These are phyloP conservation scores for Triticum turgidum DNA, from an alignment of 176 grass and related monocot species.

Conservation along the genomic window DNA sequence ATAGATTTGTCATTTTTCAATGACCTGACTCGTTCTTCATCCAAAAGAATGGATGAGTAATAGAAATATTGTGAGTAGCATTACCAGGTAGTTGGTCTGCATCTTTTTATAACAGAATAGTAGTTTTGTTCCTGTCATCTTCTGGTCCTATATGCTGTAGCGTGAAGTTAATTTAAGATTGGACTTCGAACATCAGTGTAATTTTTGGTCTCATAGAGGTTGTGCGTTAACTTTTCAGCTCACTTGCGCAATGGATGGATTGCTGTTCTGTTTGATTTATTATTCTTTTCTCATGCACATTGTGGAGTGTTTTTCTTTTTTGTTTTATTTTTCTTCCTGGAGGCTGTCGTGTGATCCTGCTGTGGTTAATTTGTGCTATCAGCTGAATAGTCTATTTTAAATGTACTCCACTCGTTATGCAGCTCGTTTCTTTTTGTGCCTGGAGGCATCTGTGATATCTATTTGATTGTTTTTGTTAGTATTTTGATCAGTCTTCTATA, in stretches of 20 bases:
- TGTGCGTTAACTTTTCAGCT: not conserved
- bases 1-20: not conserved
- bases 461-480: not conserved
- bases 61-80: not conserved
- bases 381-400: not conserved
- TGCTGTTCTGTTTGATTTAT: not conserved
- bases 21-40: not conserved
- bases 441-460: not conserved
- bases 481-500: not conserved
- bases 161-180: not conserved
- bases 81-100: not conserved
- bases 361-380: not conserved
- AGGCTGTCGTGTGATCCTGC: not conserved
- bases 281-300: not conserved
- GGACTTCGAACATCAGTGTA: not conserved
- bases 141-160: not conserved
- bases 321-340: not conserved
- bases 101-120: not conserved
- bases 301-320: not conserved
- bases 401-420: not conserved
- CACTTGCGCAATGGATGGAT: not conserved
- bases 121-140: not conserved
- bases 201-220: not conserved
- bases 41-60: not conserved
- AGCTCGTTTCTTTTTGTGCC: not conserved